These are phyloP conservation scores for Tricholomella constricta DNA, from an alignment of 768 basidiomycete species.

Conservation along the genomic window DNA sequence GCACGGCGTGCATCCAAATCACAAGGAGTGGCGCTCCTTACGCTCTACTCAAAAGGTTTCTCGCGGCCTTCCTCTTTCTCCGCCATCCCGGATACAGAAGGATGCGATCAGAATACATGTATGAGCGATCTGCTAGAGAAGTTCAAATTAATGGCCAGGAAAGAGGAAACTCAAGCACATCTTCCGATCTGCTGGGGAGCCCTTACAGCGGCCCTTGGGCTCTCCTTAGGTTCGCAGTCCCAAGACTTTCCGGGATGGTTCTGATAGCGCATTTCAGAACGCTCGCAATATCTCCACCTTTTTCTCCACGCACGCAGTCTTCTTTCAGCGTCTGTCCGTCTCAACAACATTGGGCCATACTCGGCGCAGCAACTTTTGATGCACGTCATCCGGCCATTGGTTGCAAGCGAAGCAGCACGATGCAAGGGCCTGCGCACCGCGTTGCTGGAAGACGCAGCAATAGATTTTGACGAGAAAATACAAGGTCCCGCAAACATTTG, in stretches of 20 bases:
- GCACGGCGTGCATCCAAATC: constrained; percentile 83
- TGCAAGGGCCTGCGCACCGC: constrained; percentile 55
- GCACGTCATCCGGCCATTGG: constrained; percentile 66
- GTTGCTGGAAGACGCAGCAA: constrained; percentile 26
- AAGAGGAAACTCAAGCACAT: constrained; percentile 73
- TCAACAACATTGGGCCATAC: constrained; percentile 94
- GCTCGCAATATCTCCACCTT: constrained; percentile 83
- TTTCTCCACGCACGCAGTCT: constrained; percentile 91
- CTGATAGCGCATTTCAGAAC: constrained; percentile 48
- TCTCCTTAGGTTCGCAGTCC: constrained; percentile 60
- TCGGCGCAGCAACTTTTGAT: constrained; percentile 85
- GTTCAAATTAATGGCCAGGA: constrained; percentile 69
- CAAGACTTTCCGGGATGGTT: background rate
- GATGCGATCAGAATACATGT: constrained; percentile 24
- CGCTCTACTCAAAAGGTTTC: constrained; percentile 84
- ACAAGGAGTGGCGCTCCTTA: constrained; percentile 91
- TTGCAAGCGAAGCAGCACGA: constrained; percentile 52
- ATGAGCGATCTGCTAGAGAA: constrained; percentile 54
- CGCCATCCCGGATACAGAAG: constrained; percentile 21
- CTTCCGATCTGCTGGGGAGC: constrained; percentile 91
- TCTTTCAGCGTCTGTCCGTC: constrained; percentile 87
- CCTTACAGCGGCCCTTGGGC: constrained; percentile 73
- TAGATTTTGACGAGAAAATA: constrained; percentile 40
- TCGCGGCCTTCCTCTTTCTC: constrained; percentile 49
- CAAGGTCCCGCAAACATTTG: constrained; percentile 86